Evolutionary conservation across 768 basidiomycete genomes (phyloP).

Genomic region (Trametes cubensis): DNA sequence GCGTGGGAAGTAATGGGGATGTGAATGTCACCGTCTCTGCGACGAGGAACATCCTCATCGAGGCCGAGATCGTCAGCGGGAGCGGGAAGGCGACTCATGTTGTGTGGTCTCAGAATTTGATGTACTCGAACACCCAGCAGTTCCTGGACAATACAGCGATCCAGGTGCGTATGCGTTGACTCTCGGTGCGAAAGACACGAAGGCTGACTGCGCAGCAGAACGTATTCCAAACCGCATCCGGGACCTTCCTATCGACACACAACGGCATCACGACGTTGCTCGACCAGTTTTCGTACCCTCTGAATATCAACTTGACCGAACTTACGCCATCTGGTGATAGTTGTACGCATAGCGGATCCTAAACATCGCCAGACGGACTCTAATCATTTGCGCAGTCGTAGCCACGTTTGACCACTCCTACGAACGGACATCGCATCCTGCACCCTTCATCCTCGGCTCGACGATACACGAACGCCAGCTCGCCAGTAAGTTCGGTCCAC

Average conservation of each 20-base stretch:
- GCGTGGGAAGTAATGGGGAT: conserved; percentile 43
- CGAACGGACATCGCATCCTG: conserved; percentile 56
- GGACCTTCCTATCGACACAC: conserved; percentile 51
- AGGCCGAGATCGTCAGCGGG: conserved; percentile 62
- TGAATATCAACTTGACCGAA: conserved; percentile 45
- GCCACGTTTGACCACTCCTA: conserved; percentile 70
- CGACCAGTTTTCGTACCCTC: conserved; percentile 59
- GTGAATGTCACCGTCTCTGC: conserved; percentile 67
- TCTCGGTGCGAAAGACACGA: background rate
- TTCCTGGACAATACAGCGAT: conserved; percentile 50
- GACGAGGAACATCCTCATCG: conserved; percentile 57
- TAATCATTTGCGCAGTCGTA: conserved; percentile 41
- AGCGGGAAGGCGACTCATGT: conserved; percentile 60
- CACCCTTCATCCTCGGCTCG: conserved; percentile 60
- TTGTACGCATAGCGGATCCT: conserved; percentile 29
- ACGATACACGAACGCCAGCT: conserved; percentile 62
- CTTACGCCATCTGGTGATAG: conserved; percentile 37
- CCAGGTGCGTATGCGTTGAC: conserved; percentile 37
- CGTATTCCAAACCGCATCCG: conserved; percentile 52
- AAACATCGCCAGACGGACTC: background rate
- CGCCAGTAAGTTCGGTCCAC: conserved; percentile 45
- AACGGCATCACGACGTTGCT: conserved; percentile 45
- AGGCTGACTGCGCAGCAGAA: conserved; percentile 37
- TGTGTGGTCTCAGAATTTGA: conserved; percentile 60
- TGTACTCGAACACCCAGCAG: conserved; percentile 64